Evolutionary conservation across 2,329 filamentous ascomycete genomes (phyloP).

Genomic region (Mariannaea elegans): DNA sequence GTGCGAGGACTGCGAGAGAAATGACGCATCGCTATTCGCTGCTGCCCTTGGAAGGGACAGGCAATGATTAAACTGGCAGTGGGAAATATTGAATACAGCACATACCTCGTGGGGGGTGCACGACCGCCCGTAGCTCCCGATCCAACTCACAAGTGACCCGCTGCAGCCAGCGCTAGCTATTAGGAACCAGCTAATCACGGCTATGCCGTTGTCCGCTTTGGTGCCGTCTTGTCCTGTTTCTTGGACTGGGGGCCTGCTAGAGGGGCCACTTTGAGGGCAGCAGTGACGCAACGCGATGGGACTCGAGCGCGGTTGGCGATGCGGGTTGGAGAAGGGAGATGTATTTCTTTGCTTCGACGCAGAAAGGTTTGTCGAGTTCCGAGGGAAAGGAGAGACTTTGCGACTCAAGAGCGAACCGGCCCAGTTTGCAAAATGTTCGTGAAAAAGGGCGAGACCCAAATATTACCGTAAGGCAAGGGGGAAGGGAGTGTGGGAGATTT

Average conservation of each 20-base stretch:
- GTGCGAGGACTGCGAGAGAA: slow-evolving; percentile 32
- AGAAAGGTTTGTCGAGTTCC: neutral
- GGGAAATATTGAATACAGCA: slow-evolving; percentile 35
- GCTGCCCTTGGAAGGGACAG: slow-evolving; percentile 31
- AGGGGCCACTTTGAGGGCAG: slow-evolving; percentile 19
- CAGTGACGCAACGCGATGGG: slow-evolving; percentile 27
- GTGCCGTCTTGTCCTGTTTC: slow-evolving; percentile 33
- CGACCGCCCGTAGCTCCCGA: slow-evolving; percentile 39
- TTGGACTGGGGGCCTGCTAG: slow-evolving; percentile 20
- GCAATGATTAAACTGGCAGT: slow-evolving; percentile 32
- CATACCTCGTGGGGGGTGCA: slow-evolving; percentile 28
- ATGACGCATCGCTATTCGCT: slow-evolving; percentile 22
- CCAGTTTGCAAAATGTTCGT: neutral
- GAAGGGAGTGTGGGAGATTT: neutral
- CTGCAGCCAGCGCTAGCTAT: slow-evolving; percentile 35
- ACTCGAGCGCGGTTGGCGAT: slow-evolving; percentile 10
- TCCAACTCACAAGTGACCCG: slow-evolving; percentile 37
- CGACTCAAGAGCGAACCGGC: neutral
- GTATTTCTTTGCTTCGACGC: no score
- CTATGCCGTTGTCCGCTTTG: slow-evolving; percentile 39
- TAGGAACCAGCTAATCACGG: slow-evolving; percentile 38
- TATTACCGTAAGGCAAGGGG: slow-evolving; percentile 10
- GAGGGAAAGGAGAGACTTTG: neutral
- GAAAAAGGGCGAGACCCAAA: neutral
- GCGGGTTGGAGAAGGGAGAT: neutral